Percentiles rank a stretch among this genome's conserved stretches.
These are phyloP conservation scores for Cucurbita argyrosperma DNA, from an alignment of 306 rosid species.

Conservation along the genomic window DNA sequence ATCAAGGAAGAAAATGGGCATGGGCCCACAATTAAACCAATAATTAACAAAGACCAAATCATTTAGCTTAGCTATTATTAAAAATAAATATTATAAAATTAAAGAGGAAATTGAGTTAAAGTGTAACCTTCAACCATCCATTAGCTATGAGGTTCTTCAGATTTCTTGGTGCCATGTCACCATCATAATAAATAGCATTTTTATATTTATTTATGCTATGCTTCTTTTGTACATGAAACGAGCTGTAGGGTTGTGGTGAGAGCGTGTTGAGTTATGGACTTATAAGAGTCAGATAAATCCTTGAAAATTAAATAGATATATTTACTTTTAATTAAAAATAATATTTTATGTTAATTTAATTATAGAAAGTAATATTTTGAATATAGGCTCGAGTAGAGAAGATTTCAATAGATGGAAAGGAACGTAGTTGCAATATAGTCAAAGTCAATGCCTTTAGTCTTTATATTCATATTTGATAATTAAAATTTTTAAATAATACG, in stretches of 20 bases:
- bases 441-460: neutral
- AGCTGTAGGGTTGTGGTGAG: no score
- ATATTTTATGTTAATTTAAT: no score
- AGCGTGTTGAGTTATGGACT: no score
- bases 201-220: no score
- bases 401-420: neutral
- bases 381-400: neutral
- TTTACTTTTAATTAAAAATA: no score
- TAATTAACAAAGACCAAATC: neutral
- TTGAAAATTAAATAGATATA: no score
- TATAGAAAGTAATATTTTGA: neutral
- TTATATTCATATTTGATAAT: neutral
- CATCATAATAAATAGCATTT: slow-evolving; percentile 2
- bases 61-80: neutral
- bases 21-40: neutral
- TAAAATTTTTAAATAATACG: neutral
- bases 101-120: neutral
- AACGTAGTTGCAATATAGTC: neutral
- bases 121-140: neutral
- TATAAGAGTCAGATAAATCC: no score
- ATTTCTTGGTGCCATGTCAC: neutral
- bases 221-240: no score
- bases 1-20: neutral
- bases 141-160: neutral
- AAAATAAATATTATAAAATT: neutral